These are phyloP conservation scores for Hyparrhenia diplandra DNA, from an alignment of 176 grass and related monocot genomes.

Conservation along the genomic window DNA sequence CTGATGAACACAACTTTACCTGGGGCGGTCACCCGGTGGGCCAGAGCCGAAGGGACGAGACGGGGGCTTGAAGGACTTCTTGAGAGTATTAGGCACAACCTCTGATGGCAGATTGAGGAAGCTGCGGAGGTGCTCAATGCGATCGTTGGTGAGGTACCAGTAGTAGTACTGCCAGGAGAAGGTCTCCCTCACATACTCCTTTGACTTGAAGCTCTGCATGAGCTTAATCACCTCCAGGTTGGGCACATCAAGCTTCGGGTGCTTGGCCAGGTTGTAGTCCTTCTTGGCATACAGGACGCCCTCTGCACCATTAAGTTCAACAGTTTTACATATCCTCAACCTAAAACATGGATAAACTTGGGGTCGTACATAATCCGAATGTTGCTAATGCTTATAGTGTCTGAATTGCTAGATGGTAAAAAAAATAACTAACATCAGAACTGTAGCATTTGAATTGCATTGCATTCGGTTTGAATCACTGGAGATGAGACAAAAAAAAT, in stretches of 20 bases:
- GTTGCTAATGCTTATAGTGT: neutral
- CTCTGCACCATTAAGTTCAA: conserved; percentile 33
- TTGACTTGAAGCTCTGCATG: conserved; percentile 99
- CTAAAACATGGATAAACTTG: neutral
- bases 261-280: conserved; percentile 93
- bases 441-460: neutral
- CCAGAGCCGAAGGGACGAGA: conserved; percentile 77
- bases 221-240: conserved; percentile 95
- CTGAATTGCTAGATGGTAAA: neutral
- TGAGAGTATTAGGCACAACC: conserved; percentile 87
- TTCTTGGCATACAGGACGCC: conserved; percentile 88
- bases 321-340: no score
- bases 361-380: neutral
- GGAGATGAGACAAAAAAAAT: neutral
- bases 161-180: conserved; percentile 91
- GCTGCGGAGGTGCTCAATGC: conserved; percentile 77
- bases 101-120: conserved; percentile 87
- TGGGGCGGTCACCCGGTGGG: conserved; percentile 74
- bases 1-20: conserved; percentile 11
- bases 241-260: conserved; percentile 67
- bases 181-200: conserved; percentile 88
- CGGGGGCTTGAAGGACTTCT: conserved; percentile 82
- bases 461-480: neutral
- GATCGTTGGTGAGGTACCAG: conserved; percentile 94
- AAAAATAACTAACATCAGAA: neutral